Percentiles rank a stretch among this genome's conserved stretches.
Evolutionary conservation across 2,329 filamentous ascomycete genomes (phyloP).

Genomic region (Cryphonectria naterciae): DNA sequence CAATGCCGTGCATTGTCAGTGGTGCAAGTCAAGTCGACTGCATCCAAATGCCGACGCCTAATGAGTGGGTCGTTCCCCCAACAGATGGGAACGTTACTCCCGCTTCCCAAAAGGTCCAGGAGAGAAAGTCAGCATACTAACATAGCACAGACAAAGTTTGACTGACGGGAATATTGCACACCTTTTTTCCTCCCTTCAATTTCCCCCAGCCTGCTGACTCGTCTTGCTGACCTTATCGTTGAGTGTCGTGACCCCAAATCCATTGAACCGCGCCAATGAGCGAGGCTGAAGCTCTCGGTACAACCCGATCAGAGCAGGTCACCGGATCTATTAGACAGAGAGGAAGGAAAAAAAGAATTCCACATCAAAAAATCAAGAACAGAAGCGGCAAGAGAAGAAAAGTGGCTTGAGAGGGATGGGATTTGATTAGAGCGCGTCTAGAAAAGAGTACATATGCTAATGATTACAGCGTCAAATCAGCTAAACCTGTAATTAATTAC

Average conservation of each 20-base stretch:
- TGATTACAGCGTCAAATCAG: background rate
- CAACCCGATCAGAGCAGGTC: background rate
- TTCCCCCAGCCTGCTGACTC: background rate
- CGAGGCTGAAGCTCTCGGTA: background rate
- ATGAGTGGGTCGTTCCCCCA: background rate
- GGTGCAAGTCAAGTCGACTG: background rate
- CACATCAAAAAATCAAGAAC: background rate
- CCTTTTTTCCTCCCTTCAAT: background rate
- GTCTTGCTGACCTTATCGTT: background rate
- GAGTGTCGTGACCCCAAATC: background rate
- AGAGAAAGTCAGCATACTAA: background rate
- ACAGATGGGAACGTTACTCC: background rate
- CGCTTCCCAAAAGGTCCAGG: background rate
- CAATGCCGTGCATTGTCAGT: background rate
- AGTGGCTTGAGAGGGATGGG: background rate
- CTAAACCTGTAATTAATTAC: background rate
- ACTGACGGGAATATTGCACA: background rate
- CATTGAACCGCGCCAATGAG: conserved; percentile 1
- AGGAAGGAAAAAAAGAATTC: background rate
- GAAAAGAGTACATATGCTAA: background rate
- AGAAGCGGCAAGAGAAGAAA: background rate
- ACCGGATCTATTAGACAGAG: background rate
- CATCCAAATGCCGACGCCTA: conserved; percentile 4
- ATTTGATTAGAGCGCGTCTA: background rate
- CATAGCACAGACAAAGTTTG: background rate